Percentiles rank a stretch among this genome's conserved stretches.
phyloP scores from a whole-genome alignment of 345 rosid genomes.

The Corchorus capsularis region DNA sequence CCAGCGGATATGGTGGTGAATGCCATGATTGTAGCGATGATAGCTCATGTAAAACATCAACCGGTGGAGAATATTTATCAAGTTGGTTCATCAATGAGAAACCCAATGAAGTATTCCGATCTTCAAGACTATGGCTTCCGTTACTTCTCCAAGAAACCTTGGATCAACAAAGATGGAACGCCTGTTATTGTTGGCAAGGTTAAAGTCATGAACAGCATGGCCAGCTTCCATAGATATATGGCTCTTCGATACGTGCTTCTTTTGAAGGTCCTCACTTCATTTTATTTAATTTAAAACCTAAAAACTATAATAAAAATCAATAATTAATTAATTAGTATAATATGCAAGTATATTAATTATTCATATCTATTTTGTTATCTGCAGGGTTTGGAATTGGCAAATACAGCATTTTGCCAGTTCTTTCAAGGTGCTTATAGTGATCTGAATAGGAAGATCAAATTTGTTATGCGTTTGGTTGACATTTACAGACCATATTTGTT shows the following conservation, averaged over 20 bases:
- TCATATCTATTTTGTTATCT: background rate
- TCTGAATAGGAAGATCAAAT: constrained; percentile 53
- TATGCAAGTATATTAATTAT: background rate
- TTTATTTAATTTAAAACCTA: too few relatives aligned
- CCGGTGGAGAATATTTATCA: constrained; percentile 54
- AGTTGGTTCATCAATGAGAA: constrained; percentile 68
- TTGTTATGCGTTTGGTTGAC: constrained; percentile 64
- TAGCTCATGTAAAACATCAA: constrained; percentile 38
- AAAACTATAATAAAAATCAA: too few relatives aligned
- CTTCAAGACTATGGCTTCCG: constrained; percentile 45
- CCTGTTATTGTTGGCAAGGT: constrained; percentile 52
- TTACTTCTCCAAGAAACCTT: constrained; percentile 70
- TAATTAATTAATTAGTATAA: too few relatives aligned
- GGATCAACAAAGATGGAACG: constrained; percentile 83
- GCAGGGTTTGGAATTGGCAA: constrained; percentile 54
- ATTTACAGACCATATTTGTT: constrained; percentile 82
- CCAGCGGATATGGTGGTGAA: constrained; percentile 96
- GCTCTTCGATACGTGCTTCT: constrained; percentile 56
- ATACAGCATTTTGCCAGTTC: constrained; percentile 43
- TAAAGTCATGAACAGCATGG: constrained; percentile 52
- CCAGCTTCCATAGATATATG: constrained; percentile 77
- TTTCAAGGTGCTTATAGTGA: constrained; percentile 44
- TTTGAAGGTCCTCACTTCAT: constrained; percentile 50
- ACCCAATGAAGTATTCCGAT: constrained; percentile 41
- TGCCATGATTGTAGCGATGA: constrained; percentile 57